phyloP scores from a whole-genome alignment of 2,329 filamentous ascomycete genomes.

The Didymella pomorum region DNA sequence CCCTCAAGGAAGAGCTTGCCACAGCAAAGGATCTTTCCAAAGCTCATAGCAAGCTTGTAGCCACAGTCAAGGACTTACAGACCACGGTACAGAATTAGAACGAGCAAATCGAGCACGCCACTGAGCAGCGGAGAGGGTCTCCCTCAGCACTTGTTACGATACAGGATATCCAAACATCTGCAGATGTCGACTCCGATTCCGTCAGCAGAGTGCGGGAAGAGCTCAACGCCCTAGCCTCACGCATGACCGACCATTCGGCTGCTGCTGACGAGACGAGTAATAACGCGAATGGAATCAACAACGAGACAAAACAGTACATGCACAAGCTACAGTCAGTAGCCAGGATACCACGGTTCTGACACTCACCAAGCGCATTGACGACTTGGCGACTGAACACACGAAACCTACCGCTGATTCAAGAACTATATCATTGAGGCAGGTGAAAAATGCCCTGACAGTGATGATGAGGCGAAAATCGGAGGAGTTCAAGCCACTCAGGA shows the following conservation, averaged over 20 bases:
- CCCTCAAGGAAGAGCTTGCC: no score
- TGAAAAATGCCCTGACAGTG: not conserved
- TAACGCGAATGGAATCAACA: no score
- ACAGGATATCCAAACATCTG: not conserved
- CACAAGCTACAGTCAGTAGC: not conserved
- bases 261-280: not conserved
- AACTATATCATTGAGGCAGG: no score
- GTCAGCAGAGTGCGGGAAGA: no score
- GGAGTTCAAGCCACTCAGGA: not conserved
- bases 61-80: no score
- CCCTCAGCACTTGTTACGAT: not conserved
- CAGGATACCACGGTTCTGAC: not conserved
- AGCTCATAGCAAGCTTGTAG: not conserved
- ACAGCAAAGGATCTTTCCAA: not conserved
- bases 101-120: not conserved
- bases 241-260: not conserved
- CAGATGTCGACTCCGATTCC: not conserved
- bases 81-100: no score
- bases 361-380: not conserved
- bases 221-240: no score
- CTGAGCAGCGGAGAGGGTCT: not conserved
- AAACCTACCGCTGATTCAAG: no score
- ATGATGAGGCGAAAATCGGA: not conserved
- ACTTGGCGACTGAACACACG: no score
- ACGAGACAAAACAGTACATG: not conserved